Evolutionary conservation across 257 asterid species (phyloP), one percentile per base, ranked within the genome.

Genomic region (Lithospermum erythrorhizon): DNA sequence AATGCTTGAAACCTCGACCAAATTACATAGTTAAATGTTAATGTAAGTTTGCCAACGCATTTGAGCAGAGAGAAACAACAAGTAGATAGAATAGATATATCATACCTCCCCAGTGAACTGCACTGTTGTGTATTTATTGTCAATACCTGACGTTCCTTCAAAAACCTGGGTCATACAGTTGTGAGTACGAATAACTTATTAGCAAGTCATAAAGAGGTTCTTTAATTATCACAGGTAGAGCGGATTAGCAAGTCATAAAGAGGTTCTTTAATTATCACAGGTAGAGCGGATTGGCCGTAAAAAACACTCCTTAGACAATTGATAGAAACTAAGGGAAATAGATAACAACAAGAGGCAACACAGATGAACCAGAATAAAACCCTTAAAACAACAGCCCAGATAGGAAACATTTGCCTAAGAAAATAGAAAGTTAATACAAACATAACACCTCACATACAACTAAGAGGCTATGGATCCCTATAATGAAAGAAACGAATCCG

Each of bases 71-170:
- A 59, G 63, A 54, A 47, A 58, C 30, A 65, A 15, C 10, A 54
- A 32, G 24, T 62, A 56, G 45, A 58, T 29, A 60, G n/a, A 48
- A 51, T 29, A 27, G 63, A 65, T 64, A 59, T 0, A 61, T 21
- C 21, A 57, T 83, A 87, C 96, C 95, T 90, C 97, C 75, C 97
- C 96, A 0, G 97, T 90, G 79, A 90, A 90, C 82, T 90, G 97
- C 70, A 90, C 97, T 4, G 95, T 90, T 32, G 97, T 90, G 73
- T 78, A 90, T 70, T 90, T 90, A 82, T 85, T 90, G 80, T 90
- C 97, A 53, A 90, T 90, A 76, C 97, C 97, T 58, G 97, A 90
- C 21, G 97, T 90, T 74, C 97, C 97, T 80, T 90, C 97, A 70
- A 90, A 87, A 69, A 90, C 97, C 96, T 90, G 78, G 54, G 60